A percentile compares a stretch with the other conserved stretches of the same genome.
These are phyloP conservation scores for Rhizopogon vinicolor DNA, from an alignment of 768 basidiomycete species.

Conservation along the genomic window DNA sequence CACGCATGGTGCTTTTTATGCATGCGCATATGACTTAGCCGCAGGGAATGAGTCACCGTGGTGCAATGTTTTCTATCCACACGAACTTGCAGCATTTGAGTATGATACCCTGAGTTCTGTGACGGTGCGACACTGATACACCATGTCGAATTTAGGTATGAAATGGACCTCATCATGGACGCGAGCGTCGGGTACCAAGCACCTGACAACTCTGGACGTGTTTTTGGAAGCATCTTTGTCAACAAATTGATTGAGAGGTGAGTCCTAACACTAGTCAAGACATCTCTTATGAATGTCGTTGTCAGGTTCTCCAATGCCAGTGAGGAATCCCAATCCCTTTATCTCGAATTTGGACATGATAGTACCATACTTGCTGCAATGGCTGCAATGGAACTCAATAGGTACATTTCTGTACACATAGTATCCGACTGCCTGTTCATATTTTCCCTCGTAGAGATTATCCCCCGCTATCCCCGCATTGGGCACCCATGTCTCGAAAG, in stretches of 20 bases:
- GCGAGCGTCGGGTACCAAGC: constrained; percentile 31
- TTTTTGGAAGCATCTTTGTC: constrained; percentile 35
- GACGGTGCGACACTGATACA: not conserved
- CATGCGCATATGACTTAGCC: constrained; percentile 38
- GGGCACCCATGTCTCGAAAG: constrained; percentile 20
- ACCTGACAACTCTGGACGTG: constrained; percentile 26
- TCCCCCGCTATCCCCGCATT: constrained; percentile 18
- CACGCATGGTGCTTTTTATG: constrained; percentile 37
- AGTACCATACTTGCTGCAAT: constrained; percentile 35
- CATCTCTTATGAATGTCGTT: not conserved
- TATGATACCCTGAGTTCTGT: constrained; percentile 12
- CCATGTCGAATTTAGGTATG: constrained; percentile 23
- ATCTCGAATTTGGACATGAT: constrained; percentile 41
- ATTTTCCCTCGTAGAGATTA: constrained; percentile 17
- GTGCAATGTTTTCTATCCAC: constrained; percentile 32
- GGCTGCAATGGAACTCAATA: constrained; percentile 31
- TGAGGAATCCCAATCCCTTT: constrained; percentile 27
- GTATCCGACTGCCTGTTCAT: not conserved
- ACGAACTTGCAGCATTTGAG: constrained; percentile 33
- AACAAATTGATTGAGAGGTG: constrained; percentile 35
- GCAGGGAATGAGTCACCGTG: constrained; percentile 32
- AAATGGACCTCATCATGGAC: constrained; percentile 35
- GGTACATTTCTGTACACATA: constrained; percentile 12
- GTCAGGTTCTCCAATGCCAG: constrained; percentile 31
- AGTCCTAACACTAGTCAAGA: constrained; percentile 1